Percentiles rank a stretch among this genome's conserved stretches.
Evolutionary conservation across 192 early-diverging fungal genomes (phyloP).

Genomic region (Coemansia asiatica): DNA sequence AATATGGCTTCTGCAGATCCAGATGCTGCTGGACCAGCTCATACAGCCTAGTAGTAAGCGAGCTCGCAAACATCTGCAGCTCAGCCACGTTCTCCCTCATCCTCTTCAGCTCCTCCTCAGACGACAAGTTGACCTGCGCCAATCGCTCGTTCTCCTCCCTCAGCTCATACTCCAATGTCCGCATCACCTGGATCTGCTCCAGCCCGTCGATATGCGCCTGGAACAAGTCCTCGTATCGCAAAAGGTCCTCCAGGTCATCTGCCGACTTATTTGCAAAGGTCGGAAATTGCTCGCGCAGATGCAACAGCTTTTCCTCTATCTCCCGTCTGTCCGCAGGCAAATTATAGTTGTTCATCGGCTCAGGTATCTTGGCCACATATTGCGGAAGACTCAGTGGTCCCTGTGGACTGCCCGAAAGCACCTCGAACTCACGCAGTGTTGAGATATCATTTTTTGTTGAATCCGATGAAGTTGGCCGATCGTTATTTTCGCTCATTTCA

Average conservation of each 20-base stretch:
- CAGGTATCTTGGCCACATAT: slow-evolving; percentile 44
- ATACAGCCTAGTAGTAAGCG: slow-evolving; percentile 49
- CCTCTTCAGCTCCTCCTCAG: slow-evolving; percentile 43
- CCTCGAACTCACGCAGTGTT: slow-evolving; percentile 4
- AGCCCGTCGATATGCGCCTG: slow-evolving; percentile 56
- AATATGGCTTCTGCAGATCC: slow-evolving; percentile 52
- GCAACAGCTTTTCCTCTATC: slow-evolving; percentile 31
- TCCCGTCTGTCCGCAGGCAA: slow-evolving; percentile 21
- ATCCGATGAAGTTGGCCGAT: background rate
- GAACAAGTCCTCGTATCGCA: slow-evolving; percentile 55
- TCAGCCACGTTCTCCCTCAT: slow-evolving; percentile 53
- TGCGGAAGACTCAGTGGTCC: slow-evolving; percentile 12
- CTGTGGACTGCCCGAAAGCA: background rate
- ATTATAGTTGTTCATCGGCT: slow-evolving; percentile 55
- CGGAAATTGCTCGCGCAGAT: slow-evolving; percentile 46
- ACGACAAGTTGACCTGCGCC: slow-evolving; percentile 46
- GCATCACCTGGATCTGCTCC: slow-evolving; percentile 56
- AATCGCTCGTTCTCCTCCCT: slow-evolving; percentile 51
- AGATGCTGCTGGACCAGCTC: slow-evolving; percentile 54
- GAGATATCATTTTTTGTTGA: background rate
- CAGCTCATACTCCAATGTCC: slow-evolving; percentile 54
- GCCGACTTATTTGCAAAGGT: slow-evolving; percentile 58
- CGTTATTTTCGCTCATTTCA: background rate
- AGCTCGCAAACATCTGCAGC: slow-evolving; percentile 53
- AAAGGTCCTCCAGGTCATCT: slow-evolving; percentile 51